These are phyloP conservation scores for Pycnococcus provasolii DNA, from an alignment of 139 green algal genomes.

Conservation along the genomic window DNA sequence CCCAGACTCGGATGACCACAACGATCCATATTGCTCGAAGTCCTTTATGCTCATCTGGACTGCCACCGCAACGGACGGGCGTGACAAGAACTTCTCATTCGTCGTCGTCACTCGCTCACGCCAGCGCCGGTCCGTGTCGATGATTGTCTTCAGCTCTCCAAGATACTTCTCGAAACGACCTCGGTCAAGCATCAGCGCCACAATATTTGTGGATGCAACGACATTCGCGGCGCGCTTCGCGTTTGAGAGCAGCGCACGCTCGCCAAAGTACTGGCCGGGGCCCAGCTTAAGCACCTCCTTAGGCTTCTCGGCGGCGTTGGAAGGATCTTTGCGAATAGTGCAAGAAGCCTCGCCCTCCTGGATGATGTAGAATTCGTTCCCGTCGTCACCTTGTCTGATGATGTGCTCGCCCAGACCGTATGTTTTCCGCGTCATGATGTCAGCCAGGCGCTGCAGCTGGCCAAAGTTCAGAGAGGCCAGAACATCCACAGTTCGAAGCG, in stretches of 20 bases:
- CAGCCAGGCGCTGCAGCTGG: conserved; percentile 35
- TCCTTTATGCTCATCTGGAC: conserved; percentile 15
- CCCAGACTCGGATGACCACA: conserved; percentile 34
- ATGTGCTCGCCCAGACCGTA: conserved; percentile 28
- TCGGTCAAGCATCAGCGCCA: conserved; percentile 34
- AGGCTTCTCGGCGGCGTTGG: conserved; percentile 10
- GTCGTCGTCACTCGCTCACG: background rate
- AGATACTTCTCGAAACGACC: conserved; percentile 37
- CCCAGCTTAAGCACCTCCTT: conserved; percentile 46
- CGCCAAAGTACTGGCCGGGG: conserved; percentile 52
- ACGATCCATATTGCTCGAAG: conserved; percentile 16
- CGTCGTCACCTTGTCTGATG: conserved; percentile 49
- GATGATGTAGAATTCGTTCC: conserved; percentile 79
- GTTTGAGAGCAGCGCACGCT: conserved; percentile 37
- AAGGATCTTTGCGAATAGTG: conserved; percentile 36
- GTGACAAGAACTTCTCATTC: conserved; percentile 4
- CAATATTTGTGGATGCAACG: conserved; percentile 33
- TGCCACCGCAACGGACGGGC: conserved; percentile 5
- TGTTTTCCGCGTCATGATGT: conserved; percentile 12
- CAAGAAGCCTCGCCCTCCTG: conserved; percentile 55
- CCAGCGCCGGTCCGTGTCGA: conserved; percentile 29
- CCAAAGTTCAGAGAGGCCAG: conserved; percentile 23
- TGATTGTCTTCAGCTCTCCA: conserved; percentile 29
- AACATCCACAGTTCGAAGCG: conserved; percentile 28
- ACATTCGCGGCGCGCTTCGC: conserved; percentile 41